Evolutionary conservation across 345 rosid genomes (phyloP), one percentile per base, ranked within the genome.

Genomic region (Anacardium occidentale): DNA sequence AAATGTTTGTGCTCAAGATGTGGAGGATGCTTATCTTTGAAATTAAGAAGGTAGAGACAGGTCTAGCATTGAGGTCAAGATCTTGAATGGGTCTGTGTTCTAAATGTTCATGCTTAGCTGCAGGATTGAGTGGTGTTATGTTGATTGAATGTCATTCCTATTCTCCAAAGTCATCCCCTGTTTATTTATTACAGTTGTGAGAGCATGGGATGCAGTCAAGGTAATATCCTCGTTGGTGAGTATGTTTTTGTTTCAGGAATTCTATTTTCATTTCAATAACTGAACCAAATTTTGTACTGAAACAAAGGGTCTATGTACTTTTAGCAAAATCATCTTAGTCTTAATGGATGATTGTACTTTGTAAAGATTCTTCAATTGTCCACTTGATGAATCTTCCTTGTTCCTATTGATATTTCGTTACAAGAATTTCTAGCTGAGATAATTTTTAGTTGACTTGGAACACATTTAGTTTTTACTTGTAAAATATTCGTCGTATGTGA

Each of bases 21-120:
- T 92, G 98, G 97, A 89, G 99, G 82, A 92, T 95, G 99, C 97
- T 92, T 55, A 92, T 95, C 79, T 95, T 89, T 70, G 98, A 95
- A 79, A 89, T 92, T 63, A 95, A 95, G 87, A 91, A 89, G 70
- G 94, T 88, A 18, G 97, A 95, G 85, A 87, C 87, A 7, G 97
- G 91, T 78, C 85, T 87, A 60, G 81, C 89, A 48, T 50, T 83
- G 80, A 87, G 85, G 79, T 62, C 91, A 40, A 89, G 77, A 84
- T 50, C 89, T 77, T 93, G 77, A 85, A 69, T 15, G 42, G 59
- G 58, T 56, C n/a, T 66, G 17, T 54, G 10, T 70, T 17, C 22
- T 4, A 17, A 14, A 60, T 67, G 34, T 60, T 45, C 42, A 50
- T 12, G 10, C 60, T 26, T 50, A 9, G 55, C 40, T 26, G 37